phyloP scores from a whole-genome alignment of 768 basidiomycete species.

The Lactifluus piperatus region DNA sequence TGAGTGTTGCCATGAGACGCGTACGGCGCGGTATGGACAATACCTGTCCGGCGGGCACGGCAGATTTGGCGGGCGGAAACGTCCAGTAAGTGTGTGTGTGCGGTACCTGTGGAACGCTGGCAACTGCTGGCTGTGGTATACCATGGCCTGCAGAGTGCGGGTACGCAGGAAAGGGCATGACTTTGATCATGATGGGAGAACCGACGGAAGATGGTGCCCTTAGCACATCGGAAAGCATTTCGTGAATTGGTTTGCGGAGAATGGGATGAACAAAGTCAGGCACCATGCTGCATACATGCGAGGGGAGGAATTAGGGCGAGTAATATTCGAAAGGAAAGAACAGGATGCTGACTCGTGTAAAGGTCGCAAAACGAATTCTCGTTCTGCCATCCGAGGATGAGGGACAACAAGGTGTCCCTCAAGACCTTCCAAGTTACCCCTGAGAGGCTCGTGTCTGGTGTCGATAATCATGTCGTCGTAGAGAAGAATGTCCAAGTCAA shows the following conservation, averaged over 20 bases:
- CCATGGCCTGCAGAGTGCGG: slow-evolving; percentile 27
- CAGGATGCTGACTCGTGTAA: slow-evolving; percentile 63
- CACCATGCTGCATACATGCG: slow-evolving; percentile 55
- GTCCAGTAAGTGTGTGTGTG: slow-evolving; percentile 45
- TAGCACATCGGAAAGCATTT: slow-evolving; percentile 37
- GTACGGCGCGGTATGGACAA: slow-evolving; percentile 34
- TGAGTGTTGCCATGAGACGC: slow-evolving; percentile 85
- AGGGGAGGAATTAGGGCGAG: neutral
- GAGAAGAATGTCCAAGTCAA: slow-evolving; percentile 83
- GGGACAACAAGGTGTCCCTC: slow-evolving; percentile 73
- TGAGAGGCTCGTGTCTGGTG: slow-evolving; percentile 36
- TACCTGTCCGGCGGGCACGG: slow-evolving; percentile 16
- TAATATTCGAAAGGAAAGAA: neutral
- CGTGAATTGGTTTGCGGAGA: slow-evolving; percentile 37
- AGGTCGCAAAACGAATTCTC: slow-evolving; percentile 90
- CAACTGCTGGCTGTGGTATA: slow-evolving; percentile 10
- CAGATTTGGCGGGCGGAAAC: slow-evolving; percentile 26
- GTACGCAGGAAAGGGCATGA: slow-evolving; percentile 64
- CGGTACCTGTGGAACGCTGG: slow-evolving; percentile 7
- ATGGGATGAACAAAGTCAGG: slow-evolving; percentile 65
- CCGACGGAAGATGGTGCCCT: slow-evolving; percentile 23
- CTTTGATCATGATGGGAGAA: slow-evolving; percentile 51
- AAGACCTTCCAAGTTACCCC: slow-evolving; percentile 40
- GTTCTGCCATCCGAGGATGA: slow-evolving; percentile 69
- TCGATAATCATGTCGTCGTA: slow-evolving; percentile 60